Percentiles rank a stretch among this genome's conserved stretches.
phyloP scores from a whole-genome alignment of 148 eudicot genomes.

The Rhododendron mucronatum region DNA sequence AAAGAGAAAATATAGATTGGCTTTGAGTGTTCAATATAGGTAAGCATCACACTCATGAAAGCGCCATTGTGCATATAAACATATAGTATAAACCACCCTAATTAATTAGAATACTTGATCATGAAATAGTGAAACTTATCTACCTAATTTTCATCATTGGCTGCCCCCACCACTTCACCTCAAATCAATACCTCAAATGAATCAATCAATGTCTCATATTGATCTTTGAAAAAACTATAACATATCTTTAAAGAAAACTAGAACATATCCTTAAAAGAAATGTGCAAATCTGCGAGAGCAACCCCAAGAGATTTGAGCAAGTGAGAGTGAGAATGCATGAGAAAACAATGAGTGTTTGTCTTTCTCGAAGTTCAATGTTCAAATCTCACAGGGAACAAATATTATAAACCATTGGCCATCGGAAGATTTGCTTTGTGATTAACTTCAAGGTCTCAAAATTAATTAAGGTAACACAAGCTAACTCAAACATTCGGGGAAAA shows the following conservation, averaged over 20 bases:
- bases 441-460: background rate
- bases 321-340: no score
- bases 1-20: background rate
- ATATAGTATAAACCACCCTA: background rate
- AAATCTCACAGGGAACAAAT: no score
- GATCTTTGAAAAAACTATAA: no score
- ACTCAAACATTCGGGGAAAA: no score
- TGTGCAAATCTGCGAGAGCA: background rate
- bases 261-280: background rate
- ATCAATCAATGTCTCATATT: background rate
- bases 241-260: no score
- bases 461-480: background rate
- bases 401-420: no score
- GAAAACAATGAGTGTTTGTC: no score
- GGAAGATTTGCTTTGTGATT: no score
- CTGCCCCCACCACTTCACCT: slow-evolving; percentile 8
- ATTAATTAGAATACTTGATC: background rate
- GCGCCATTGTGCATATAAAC: background rate
- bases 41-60: slow-evolving; percentile 12
- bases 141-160: slow-evolving; percentile 16
- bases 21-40: background rate
- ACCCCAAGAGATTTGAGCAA: no score
- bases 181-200: background rate
- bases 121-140: slow-evolving; percentile 6
- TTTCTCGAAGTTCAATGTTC: no score